These are phyloP conservation scores for Trifolium subterraneum DNA, from an alignment of 306 rosid species.

Conservation along the genomic window DNA sequence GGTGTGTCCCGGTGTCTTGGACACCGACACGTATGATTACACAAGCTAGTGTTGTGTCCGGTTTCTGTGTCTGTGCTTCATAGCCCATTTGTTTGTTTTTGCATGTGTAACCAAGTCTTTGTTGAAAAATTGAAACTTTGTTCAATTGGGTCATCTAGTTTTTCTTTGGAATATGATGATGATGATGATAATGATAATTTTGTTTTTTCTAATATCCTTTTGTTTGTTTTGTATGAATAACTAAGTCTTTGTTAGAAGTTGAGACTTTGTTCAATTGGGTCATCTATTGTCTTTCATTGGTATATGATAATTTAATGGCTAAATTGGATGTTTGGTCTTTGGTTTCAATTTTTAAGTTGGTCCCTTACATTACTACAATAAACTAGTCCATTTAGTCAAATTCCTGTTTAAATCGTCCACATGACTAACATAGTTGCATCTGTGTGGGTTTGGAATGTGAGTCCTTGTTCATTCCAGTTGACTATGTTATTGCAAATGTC, in stretches of 20 bases:
- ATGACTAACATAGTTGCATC: too few relatives aligned
- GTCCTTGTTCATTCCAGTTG: background rate
- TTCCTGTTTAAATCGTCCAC: too few relatives aligned
- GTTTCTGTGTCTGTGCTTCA: too few relatives aligned
- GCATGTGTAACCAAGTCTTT: background rate
- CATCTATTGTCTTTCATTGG: background rate
- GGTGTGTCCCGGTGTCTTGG: too few relatives aligned
- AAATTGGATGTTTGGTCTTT: too few relatives aligned
- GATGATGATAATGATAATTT: too few relatives aligned
- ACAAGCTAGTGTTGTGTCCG: too few relatives aligned
- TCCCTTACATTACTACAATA: too few relatives aligned
- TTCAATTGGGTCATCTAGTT: conserved; percentile 18
- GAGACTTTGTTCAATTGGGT: conserved; percentile 28
- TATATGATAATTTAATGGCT: background rate
- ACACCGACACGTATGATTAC: too few relatives aligned
- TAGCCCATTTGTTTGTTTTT: background rate
- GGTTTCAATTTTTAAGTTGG: background rate
- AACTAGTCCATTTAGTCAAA: too few relatives aligned
- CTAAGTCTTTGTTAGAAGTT: background rate
- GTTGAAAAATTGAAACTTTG: background rate
- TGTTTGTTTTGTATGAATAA: background rate
- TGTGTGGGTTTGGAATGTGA: background rate
- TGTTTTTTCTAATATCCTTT: too few relatives aligned
- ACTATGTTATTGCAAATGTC: background rate
- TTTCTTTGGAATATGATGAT: background rate